These are phyloP conservation scores for Ophiocordyceps camponoti-rufipedis DNA, from an alignment of 2,329 filamentous ascomycete species.

Conservation along the genomic window DNA sequence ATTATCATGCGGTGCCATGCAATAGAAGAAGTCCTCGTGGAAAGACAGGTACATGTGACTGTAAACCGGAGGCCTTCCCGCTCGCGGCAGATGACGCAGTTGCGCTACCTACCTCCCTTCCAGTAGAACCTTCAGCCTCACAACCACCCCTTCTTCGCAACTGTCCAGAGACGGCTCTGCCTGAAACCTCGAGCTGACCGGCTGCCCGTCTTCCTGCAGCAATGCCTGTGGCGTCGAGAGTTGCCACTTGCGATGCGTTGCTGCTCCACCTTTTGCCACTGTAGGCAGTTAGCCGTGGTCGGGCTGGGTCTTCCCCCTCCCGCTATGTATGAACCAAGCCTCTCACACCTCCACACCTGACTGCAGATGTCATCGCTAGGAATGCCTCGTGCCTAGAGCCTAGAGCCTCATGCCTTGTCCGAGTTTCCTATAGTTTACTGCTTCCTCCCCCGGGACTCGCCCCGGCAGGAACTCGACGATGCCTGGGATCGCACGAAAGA, in stretches of 20 bases:
- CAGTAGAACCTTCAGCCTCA: too few species aligned
- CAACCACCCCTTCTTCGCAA: too few species aligned
- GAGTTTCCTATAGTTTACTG: neutral
- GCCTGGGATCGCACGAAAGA: constrained; percentile 62
- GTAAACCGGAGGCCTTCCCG: too few species aligned
- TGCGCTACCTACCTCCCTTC: too few species aligned
- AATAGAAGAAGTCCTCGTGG: too few species aligned
- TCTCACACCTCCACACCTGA: too few species aligned
- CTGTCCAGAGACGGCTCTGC: too few species aligned
- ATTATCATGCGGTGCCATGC: too few species aligned
- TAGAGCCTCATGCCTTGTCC: neutral
- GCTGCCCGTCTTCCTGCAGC: neutral
- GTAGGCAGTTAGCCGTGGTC: neutral
- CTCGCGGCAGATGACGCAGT: too few species aligned
- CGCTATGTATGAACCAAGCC: too few species aligned
- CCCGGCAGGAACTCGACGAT: constrained; percentile 25
- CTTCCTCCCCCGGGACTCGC: neutral
- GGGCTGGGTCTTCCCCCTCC: neutral
- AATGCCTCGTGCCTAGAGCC: neutral
- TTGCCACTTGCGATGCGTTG: neutral
- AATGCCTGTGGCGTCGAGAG: neutral
- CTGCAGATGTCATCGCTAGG: neutral
- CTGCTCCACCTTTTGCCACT: neutral
- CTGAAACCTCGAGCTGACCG: neutral
- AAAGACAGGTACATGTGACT: too few species aligned